Evolutionary conservation across 371 early-diverging fungal species (phyloP).

Genomic region (Apophysomyces variabilis): DNA sequence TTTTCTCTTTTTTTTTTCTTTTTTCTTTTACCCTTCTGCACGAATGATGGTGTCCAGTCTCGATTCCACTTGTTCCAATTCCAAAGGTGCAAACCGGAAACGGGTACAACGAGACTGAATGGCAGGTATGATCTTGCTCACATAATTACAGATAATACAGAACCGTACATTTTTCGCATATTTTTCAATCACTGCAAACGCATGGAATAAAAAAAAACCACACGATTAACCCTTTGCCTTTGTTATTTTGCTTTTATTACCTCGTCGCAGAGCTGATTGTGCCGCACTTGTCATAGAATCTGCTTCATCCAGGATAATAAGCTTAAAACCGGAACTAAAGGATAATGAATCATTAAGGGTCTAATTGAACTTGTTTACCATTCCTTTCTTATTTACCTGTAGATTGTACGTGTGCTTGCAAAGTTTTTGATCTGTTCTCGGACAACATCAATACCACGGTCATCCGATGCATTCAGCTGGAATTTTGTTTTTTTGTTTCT

Average conservation of each 20-base stretch:
- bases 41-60: constrained; percentile 79
- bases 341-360: neutral
- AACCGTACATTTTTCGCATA: constrained; percentile 97
- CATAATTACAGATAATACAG: constrained; percentile 99
- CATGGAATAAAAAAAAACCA: neutral
- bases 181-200: constrained; percentile 90
- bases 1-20: too few species aligned
- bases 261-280: constrained; percentile 95
- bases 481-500: neutral
- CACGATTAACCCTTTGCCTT: neutral
- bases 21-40: constrained; percentile 63
- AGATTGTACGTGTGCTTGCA: constrained; percentile 91
- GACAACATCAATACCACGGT: constrained; percentile 99
- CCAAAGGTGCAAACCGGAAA: constrained; percentile 96
- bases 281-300: constrained; percentile 98
- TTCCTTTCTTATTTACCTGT: constrained; percentile 47
- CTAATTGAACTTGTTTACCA: neutral
- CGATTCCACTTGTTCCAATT: constrained; percentile 71
- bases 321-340: constrained; percentile 78
- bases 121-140: constrained; percentile 98
- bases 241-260: constrained; percentile 37
- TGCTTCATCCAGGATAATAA: constrained; percentile 98
- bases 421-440: constrained; percentile 98
- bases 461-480: constrained; percentile 98
- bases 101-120: constrained; percentile 98